phyloP scores from a whole-genome alignment of 148 eudicot genomes.

The Cornus controversa region DNA sequence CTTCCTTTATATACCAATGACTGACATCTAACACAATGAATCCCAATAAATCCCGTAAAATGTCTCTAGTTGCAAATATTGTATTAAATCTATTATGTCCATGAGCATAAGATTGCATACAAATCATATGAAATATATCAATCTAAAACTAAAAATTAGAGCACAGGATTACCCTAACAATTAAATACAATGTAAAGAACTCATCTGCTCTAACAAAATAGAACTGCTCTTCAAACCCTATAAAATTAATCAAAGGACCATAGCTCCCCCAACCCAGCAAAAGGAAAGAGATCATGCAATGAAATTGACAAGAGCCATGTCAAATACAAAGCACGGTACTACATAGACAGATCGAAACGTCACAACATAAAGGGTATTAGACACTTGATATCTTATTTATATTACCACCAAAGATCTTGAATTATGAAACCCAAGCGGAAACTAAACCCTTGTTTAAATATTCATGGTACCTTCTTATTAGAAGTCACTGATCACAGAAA shows the following conservation, averaged over 20 bases:
- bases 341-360: not conserved
- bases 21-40: not conserved
- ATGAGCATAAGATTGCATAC: too few relatives aligned
- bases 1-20: not conserved
- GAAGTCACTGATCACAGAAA: not conserved
- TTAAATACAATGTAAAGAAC: not conserved
- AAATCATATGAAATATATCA: not conserved
- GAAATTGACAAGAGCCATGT: not conserved
- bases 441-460: not conserved
- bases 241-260: not conserved
- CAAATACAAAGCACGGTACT: not conserved
- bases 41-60: not conserved
- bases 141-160: not conserved
- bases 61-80: not conserved
- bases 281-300: not conserved
- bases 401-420: not conserved
- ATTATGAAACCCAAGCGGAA: not conserved
- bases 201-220: not conserved
- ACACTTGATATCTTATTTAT: not conserved
- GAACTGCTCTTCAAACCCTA: not conserved
- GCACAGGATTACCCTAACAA: not conserved
- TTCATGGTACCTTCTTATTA: not conserved
- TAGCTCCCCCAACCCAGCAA: not conserved
- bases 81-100: not conserved
- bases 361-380: not conserved